Evolutionary conservation across 257 asterid species (phyloP), one percentile per base, ranked within the genome.

Genomic region (Capsicum rhomboideum): DNA sequence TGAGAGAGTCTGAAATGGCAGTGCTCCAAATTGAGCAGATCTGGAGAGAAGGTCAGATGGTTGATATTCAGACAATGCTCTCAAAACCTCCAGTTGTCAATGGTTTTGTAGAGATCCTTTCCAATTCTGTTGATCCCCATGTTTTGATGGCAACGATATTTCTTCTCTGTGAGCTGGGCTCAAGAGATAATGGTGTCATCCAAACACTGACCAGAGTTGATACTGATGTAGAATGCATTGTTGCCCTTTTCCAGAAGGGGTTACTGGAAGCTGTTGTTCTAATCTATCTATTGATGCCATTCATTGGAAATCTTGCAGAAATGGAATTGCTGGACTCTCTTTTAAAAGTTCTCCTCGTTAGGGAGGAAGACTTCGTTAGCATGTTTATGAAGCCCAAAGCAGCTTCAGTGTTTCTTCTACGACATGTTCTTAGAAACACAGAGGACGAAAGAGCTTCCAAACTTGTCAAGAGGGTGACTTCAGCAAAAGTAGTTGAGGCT

Each of bases 151-250:
- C 96, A 8, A 85, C 96, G 10, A 84, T 92, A 61, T 71, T 85
- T 58, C 93, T 95, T 21, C 85, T 95, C 52, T 84, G 91, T 12
- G 98, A 93, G 89, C 91, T 95, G 0, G 97, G 94, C 12, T 86
- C 83, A 23, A 89, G 93, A 85, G 95, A 91, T 46, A 89, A 81
- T 10, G 80, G 58, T 21, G 97, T 92, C 12, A 83, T 93, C 17
- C 96, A 89, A 82, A 93, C 95, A 14, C 89, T 95, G 13, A 91
- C 93, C 2, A 86, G 96, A 68, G 98, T 95, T 18, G 98, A 93
- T 37, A 92, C 98, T 4, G 98, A 95, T 44, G 97, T 93, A 10
- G 92, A 91, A 10, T 83, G 94, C 87, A 77, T 95, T 23, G 87
- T 93, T 10, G 89, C 89, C 81, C 95, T 95, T 52, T 92, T 93